These are phyloP conservation scores for Apium graveolens DNA, from an alignment of 129 eudicot species.

Conservation along the genomic window DNA sequence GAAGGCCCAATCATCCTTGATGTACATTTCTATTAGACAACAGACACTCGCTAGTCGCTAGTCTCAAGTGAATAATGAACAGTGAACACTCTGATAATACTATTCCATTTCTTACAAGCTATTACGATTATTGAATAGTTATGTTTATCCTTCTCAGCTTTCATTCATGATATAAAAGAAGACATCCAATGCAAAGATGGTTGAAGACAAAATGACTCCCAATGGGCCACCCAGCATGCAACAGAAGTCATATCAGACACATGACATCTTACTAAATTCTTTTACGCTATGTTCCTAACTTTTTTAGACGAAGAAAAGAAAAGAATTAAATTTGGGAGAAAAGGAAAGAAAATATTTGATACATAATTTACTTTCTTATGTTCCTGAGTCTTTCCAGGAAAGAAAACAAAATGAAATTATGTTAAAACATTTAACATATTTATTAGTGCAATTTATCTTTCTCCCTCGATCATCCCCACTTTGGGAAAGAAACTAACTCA, in stretches of 20 bases:
- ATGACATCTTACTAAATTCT: neutral
- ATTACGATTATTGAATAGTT: neutral
- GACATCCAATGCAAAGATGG: neutral
- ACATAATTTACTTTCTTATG: too few relatives aligned
- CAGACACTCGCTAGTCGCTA: neutral
- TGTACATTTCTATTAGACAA: neutral
- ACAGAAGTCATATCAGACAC: neutral
- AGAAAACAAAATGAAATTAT: too few relatives aligned
- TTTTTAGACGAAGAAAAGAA: too few relatives aligned
- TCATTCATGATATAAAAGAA: neutral
- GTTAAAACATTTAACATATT: too few relatives aligned
- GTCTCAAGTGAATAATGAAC: neutral
- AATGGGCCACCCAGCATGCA: neutral
- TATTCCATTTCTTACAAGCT: neutral
- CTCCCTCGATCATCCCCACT: too few relatives aligned
- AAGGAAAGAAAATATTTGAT: too few relatives aligned
- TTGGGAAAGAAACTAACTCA: too few relatives aligned
- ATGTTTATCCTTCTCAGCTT: neutral
- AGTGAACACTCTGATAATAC: neutral
- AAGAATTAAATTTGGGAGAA: too few relatives aligned
- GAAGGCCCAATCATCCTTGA: neutral
- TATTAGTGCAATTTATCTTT: too few relatives aligned
- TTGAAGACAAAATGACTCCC: neutral
- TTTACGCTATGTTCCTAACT: too few relatives aligned
- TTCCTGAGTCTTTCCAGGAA: too few relatives aligned